phyloP scores from a whole-genome alignment of 768 basidiomycete species.

The Fomitopsis serialis region DNA sequence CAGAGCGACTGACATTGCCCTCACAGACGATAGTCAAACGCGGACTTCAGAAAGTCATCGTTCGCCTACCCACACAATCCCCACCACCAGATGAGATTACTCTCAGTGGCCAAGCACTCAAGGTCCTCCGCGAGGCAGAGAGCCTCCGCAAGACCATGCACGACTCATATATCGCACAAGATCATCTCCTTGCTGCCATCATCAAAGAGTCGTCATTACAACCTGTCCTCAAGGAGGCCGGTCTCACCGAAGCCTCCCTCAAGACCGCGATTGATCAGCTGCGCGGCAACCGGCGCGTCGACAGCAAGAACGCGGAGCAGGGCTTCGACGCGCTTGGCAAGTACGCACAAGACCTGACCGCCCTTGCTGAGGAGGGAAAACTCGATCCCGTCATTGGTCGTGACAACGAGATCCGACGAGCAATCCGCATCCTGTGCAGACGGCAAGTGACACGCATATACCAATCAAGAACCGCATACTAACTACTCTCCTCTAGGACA shows the following conservation, averaged over 20 bases:
- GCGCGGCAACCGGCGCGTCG: conserved; percentile 80
- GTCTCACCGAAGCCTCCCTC: conserved; percentile 63
- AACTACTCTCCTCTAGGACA: conserved; percentile 43
- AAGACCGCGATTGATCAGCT: conserved; percentile 76
- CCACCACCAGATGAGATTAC: conserved; percentile 83
- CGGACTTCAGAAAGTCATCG: conserved; percentile 67
- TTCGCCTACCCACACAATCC: conserved; percentile 75
- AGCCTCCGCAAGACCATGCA: conserved; percentile 77
- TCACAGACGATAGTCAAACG: conserved; percentile 58
- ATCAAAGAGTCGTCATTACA: conserved; percentile 67
- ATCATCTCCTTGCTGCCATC: conserved; percentile 85
- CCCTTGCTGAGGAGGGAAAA: conserved; percentile 86
- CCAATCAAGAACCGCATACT: neutral
- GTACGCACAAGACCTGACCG: conserved; percentile 82
- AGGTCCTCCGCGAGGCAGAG: conserved; percentile 73
- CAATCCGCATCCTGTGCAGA: conserved; percentile 77
- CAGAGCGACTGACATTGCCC: neutral
- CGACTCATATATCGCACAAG: conserved; percentile 90
- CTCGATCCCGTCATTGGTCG: conserved; percentile 94
- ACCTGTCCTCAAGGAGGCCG: conserved; percentile 68
- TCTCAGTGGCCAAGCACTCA: conserved; percentile 48
- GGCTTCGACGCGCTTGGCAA: conserved; percentile 92
- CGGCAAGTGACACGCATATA: conserved; percentile 33
- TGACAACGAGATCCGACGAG: conserved; percentile 87
- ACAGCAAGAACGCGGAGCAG: conserved; percentile 82